Evolutionary conservation across 495 filamentous ascomycete species (phyloP).

Genomic region (Aspergillus indologenus): DNA sequence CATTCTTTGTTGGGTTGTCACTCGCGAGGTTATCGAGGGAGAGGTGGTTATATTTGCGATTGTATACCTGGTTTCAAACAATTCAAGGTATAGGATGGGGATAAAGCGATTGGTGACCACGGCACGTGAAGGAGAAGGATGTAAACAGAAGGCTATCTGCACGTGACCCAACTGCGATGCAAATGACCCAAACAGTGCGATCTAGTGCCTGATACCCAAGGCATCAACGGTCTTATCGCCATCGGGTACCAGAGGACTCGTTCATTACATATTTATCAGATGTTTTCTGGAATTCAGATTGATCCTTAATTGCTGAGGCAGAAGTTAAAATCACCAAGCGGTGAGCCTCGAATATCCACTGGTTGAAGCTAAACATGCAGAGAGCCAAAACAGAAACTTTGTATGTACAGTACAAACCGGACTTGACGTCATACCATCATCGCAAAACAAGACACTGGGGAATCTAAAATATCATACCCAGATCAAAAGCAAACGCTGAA

Average conservation of each 20-base stretch:
- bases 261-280: too few species aligned
- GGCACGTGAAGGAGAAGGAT: neutral
- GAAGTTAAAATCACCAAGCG: neutral
- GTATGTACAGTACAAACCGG: neutral
- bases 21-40: neutral
- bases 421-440: neutral
- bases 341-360: neutral
- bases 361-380: neutral
- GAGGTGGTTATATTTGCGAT: slow-evolving; percentile 4
- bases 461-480: neutral
- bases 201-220: neutral
- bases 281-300: too few species aligned
- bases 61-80: too few species aligned
- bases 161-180: neutral
- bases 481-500: neutral
- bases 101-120: neutral
- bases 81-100: too few species aligned
- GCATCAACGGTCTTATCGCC: neutral
- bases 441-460: neutral
- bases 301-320: neutral
- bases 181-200: neutral
- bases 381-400: neutral
- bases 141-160: neutral
- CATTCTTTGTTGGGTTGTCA: neutral
- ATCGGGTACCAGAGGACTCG: too few species aligned